These are phyloP conservation scores for Solanum pimpinellifolium DNA, from an alignment of 257 asterid species.

Conservation along the genomic window DNA sequence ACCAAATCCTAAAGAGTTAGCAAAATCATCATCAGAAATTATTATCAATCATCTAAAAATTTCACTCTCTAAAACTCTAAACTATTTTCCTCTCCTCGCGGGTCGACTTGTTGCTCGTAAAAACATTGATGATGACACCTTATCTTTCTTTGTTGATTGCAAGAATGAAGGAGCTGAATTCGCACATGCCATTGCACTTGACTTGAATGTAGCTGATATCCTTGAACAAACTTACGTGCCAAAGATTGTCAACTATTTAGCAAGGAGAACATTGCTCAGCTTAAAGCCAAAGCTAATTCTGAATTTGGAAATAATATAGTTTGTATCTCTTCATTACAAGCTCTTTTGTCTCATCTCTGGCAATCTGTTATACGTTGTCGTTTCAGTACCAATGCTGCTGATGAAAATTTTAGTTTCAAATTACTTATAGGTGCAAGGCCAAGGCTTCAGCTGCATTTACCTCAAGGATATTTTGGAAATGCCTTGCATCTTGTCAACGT, in stretches of 20 bases:
- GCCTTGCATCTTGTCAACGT: not conserved
- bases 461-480: conserved; percentile 31
- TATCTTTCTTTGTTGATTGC: conserved; percentile 21
- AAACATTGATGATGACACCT: not conserved
- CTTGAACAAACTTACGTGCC: conserved; percentile 10
- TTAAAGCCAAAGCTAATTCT: too few species aligned
- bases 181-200: conserved; percentile 13
- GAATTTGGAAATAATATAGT: too few species aligned
- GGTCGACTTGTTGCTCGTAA: conserved; percentile 30
- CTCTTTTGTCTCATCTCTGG: too few species aligned
- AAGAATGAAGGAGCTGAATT: conserved; percentile 27
- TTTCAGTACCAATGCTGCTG: not conserved
- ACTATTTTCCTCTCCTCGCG: conserved; percentile 42
- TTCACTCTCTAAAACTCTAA: conserved; percentile 30
- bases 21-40: not conserved
- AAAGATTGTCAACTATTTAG: not conserved
- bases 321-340: too few species aligned
- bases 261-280: too few species aligned
- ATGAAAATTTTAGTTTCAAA: not conserved
- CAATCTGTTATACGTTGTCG: too few species aligned
- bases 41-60: conserved; percentile 14
- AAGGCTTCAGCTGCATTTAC: conserved; percentile 19
- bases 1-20: conserved; percentile 1
- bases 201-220: conserved; percentile 9
- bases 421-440: conserved; percentile 12